A percentile compares a stretch with the other conserved stretches of the same genome.
These are phyloP conservation scores for Neurospora sp. DNA, from an alignment of 495 filamentous ascomycete genomes.

Conservation along the genomic window DNA sequence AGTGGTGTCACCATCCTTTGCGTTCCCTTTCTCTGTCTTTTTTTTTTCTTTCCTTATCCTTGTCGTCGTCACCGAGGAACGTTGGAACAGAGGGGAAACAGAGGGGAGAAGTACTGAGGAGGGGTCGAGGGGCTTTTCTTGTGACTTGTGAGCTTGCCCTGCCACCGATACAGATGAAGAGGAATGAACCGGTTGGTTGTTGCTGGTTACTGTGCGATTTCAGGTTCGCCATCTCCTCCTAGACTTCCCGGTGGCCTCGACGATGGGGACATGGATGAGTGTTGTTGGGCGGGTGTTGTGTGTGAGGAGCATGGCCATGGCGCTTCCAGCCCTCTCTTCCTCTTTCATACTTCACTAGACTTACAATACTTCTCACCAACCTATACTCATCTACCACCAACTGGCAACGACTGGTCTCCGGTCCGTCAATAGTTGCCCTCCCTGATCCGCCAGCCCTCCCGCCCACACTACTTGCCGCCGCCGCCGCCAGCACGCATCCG, in stretches of 20 bases:
- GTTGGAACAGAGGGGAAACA: background rate
- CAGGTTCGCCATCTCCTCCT: background rate
- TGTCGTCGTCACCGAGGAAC: constrained; percentile 2
- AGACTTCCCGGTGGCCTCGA: background rate
- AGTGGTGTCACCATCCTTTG: background rate
- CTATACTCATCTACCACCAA: background rate
- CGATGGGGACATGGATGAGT: background rate
- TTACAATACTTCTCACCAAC: background rate
- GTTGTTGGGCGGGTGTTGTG: background rate
- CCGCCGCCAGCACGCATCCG: background rate
- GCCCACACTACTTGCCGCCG: background rate
- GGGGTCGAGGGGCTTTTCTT: background rate
- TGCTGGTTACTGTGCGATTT: no score
- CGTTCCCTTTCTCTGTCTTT: background rate
- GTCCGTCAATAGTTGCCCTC: constrained; percentile 7
- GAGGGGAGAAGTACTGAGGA: background rate
- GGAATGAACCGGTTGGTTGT: background rate
- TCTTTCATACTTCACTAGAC: background rate
- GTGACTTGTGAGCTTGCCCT: background rate
- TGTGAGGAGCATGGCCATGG: background rate
- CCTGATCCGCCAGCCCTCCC: background rate
- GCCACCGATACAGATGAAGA: background rate
- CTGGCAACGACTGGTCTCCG: constrained; percentile 1
- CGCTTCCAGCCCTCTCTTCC: background rate
- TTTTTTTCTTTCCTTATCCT: background rate